Percentiles rank a stretch among this genome's conserved stretches.
These are phyloP conservation scores for Ceratobasidium sp. DNA, from an alignment of 1,284 basidiomycete species.

Conservation along the genomic window DNA sequence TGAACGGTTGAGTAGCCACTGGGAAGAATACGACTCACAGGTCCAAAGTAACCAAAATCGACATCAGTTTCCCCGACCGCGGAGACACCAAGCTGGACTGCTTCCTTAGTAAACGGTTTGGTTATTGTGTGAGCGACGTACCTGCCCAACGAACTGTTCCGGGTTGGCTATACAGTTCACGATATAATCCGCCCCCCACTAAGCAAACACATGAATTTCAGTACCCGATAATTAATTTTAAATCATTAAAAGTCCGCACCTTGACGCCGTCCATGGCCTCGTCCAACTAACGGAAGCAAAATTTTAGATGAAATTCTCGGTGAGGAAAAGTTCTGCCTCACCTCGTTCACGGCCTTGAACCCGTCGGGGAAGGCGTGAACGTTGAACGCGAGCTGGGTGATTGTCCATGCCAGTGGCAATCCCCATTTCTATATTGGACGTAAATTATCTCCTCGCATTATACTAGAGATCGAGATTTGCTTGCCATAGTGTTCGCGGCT, in stretches of 20 bases:
- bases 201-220: not conserved
- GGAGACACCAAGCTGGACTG: constrained; percentile 47
- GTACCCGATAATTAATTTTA: not conserved
- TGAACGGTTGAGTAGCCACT: too few species aligned
- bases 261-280: constrained; percentile 49
- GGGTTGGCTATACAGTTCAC: constrained; percentile 47
- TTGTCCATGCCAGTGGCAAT: constrained; percentile 48
- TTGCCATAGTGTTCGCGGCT: constrained; percentile 49
- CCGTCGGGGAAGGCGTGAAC: constrained; percentile 44
- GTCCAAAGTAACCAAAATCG: constrained; percentile 50
- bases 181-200: constrained; percentile 49
- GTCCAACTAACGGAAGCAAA: constrained; percentile 21
- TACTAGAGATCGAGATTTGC: not conserved
- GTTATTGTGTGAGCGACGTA: not conserved
- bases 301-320: not conserved
- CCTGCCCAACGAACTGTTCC: constrained; percentile 50
- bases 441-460: not conserved
- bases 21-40: constrained; percentile 20
- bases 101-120: not conserved
- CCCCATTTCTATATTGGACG: constrained; percentile 47
- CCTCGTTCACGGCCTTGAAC: constrained; percentile 43
- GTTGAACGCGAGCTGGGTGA: constrained; percentile 49
- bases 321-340: not conserved
- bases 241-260: constrained; percentile 20
- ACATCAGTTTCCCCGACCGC: constrained; percentile 47